Conservation (phyloP, 352 stramenopile genomes). For the Blastocystis sp. region DNA sequence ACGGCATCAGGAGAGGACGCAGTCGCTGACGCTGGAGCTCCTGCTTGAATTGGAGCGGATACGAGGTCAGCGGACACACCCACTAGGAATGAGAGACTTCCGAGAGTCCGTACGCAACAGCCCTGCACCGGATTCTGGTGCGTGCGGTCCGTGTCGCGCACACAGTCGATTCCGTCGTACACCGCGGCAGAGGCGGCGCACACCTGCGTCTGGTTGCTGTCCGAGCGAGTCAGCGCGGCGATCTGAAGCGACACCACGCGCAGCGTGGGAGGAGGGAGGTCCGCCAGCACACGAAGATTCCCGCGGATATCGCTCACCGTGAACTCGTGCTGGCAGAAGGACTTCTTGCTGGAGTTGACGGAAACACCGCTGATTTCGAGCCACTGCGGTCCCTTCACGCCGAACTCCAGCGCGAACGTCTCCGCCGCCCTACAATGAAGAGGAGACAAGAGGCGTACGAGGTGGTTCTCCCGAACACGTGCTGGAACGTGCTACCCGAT, state of each 20-base stretch:
- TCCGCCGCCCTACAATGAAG: constrained; percentile 83
- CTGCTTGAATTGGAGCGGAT: constrained; percentile 83
- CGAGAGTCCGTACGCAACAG: constrained; percentile 76
- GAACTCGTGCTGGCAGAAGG: constrained; percentile 92
- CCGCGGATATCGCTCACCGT: constrained; percentile 87
- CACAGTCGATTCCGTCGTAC: constrained; percentile 80
- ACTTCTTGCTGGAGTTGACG: constrained; percentile 74
- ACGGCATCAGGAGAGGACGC: constrained; percentile 79
- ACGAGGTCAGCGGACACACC: constrained; percentile 77
- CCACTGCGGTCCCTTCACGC: constrained; percentile 96
- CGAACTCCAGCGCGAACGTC: constrained; percentile 94
- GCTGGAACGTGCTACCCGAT: constrained; percentile 86
- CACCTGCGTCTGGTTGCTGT: constrained; percentile 93
- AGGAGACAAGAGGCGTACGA: neutral
- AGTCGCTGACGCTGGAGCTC: constrained; percentile 78
- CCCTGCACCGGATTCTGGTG: constrained; percentile 76
- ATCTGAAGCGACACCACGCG: constrained; percentile 93
- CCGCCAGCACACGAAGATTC: constrained; percentile 83
- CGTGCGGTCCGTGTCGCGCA: constrained; percentile 76
- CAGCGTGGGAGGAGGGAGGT: constrained; percentile 85
- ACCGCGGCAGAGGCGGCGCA: constrained; percentile 82
- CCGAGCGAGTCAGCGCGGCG: constrained; percentile 95
- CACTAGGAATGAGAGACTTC: constrained; percentile 20
- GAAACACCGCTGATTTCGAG: constrained; percentile 79
- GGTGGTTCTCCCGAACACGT: constrained; percentile 91